A percentile compares a stretch with the other conserved stretches of the same genome.
Conservation (phyloP, 1,139 yeast species). For the Wickerhamomyces sp. region DNA sequence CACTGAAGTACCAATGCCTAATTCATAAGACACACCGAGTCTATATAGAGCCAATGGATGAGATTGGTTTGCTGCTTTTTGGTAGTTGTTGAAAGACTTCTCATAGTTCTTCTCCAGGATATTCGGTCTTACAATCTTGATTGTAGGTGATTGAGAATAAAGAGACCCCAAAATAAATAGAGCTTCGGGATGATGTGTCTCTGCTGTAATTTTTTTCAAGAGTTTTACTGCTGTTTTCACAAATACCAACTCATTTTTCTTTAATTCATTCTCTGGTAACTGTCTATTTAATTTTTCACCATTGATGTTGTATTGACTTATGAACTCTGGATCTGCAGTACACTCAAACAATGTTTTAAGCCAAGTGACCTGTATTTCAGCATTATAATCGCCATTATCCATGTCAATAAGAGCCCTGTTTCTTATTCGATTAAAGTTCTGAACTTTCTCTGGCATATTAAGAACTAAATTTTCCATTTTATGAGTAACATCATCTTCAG, state of each 20-base stretch:
- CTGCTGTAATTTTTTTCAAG: slow-evolving; percentile 44
- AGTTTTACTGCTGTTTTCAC: slow-evolving; percentile 54
- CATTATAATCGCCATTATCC: slow-evolving; percentile 30
- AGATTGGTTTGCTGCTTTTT: slow-evolving; percentile 50
- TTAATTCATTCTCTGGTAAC: slow-evolving; percentile 38
- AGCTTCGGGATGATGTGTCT: slow-evolving; percentile 44
- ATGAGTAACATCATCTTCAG: background rate
- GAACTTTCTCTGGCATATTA: slow-evolving; percentile 6
- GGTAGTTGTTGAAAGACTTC: slow-evolving; percentile 55
- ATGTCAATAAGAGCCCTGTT: slow-evolving; percentile 32
- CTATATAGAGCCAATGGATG: slow-evolving; percentile 61
- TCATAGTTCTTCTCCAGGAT: slow-evolving; percentile 52
- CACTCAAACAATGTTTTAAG: slow-evolving; percentile 45
- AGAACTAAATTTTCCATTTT: background rate
- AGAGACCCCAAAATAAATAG: slow-evolving; percentile 54
- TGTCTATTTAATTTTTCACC: slow-evolving; percentile 35
- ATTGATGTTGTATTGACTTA: slow-evolving; percentile 40
- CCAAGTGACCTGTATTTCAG: slow-evolving; percentile 45
- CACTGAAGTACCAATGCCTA: slow-evolving; percentile 53
- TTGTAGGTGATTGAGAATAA: slow-evolving; percentile 48
- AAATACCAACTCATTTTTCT: slow-evolving; percentile 50
- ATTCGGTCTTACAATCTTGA: slow-evolving; percentile 28
- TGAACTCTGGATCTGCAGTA: slow-evolving; percentile 34
- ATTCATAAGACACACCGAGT: slow-evolving; percentile 63
- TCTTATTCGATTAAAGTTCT: slow-evolving; percentile 25